phyloP scores from a whole-genome alignment of 2,329 filamentous ascomycete genomes.

The Sporothrix luriei region DNA sequence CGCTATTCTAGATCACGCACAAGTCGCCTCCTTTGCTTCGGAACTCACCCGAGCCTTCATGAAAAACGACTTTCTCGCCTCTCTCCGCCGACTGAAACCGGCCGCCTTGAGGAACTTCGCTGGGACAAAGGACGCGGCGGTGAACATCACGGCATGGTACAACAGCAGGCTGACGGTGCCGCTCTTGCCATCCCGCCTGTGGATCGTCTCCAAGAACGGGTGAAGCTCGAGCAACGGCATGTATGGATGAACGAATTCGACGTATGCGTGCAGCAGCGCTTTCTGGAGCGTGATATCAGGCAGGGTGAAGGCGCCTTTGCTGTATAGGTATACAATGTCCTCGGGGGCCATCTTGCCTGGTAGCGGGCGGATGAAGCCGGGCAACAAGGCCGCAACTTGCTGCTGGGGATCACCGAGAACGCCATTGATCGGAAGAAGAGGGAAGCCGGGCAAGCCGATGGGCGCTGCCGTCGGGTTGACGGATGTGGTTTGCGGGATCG shows the following conservation, averaged over 20 bases:
- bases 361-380: slow-evolving; percentile 75
- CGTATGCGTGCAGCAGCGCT: slow-evolving; percentile 77
- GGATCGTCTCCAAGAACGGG: slow-evolving; percentile 62
- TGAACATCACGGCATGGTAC: slow-evolving; percentile 95
- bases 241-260: slow-evolving; percentile 89
- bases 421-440: slow-evolving; percentile 36
- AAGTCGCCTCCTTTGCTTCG: not conserved
- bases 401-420: slow-evolving; percentile 39
- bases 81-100: slow-evolving; percentile 76
- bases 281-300: slow-evolving; percentile 72
- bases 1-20: slow-evolving; percentile 2
- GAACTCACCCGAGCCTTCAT: slow-evolving; percentile 76
- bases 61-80: slow-evolving; percentile 85
- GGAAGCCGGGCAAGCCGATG: slow-evolving; percentile 32
- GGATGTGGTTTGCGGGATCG: slow-evolving; percentile 3
- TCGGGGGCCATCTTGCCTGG: slow-evolving; percentile 75
- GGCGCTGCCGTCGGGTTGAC: not conserved
- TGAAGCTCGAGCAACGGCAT: slow-evolving; percentile 82
- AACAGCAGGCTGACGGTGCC: slow-evolving; percentile 80
- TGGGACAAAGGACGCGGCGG: slow-evolving; percentile 84
- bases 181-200: slow-evolving; percentile 66
- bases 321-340: slow-evolving; percentile 78
- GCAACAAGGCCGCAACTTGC: slow-evolving; percentile 52
- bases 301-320: slow-evolving; percentile 81
- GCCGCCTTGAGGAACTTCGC: slow-evolving; percentile 73